These are phyloP conservation scores for Aschersonia sp. DNA, from an alignment of 2,329 filamentous ascomycete species.

Conservation along the genomic window DNA sequence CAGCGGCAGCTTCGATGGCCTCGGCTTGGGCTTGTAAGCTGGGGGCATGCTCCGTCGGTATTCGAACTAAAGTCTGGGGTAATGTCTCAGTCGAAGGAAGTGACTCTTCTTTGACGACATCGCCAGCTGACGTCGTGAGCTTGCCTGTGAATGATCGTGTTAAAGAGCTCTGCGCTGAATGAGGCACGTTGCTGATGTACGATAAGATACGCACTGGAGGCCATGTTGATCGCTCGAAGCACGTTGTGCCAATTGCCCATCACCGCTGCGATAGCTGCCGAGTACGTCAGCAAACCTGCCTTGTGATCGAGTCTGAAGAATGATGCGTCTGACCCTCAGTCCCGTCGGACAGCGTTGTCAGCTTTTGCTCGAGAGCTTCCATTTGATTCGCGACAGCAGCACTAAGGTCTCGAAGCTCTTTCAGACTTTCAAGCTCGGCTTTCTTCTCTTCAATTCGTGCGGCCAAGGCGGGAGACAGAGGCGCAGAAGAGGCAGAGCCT, in stretches of 20 bases:
- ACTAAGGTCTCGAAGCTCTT: slow-evolving; percentile 64
- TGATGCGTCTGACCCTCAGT: slow-evolving; percentile 49
- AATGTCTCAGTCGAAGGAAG: slow-evolving; percentile 33
- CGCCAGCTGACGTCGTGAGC: slow-evolving; percentile 45
- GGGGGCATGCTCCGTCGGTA: slow-evolving; percentile 66
- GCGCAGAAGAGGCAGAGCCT: slow-evolving; percentile 29
- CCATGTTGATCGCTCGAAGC: slow-evolving; percentile 72
- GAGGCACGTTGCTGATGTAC: too few species aligned
- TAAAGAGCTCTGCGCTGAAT: neutral
- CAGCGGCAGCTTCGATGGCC: slow-evolving; percentile 27
- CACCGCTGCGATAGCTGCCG: slow-evolving; percentile 64
- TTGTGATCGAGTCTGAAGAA: neutral
- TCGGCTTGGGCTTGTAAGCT: slow-evolving; percentile 47
- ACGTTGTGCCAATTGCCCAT: slow-evolving; percentile 83
- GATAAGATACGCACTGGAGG: slow-evolving; percentile 45
- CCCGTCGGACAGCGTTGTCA: slow-evolving; percentile 63
- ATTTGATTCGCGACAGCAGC: slow-evolving; percentile 68
- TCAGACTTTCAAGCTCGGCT: slow-evolving; percentile 64
- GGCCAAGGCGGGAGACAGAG: slow-evolving; percentile 55
- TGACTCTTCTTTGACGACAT: slow-evolving; percentile 14
- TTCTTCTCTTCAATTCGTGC: slow-evolving; percentile 77
- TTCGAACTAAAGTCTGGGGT: slow-evolving; percentile 71
- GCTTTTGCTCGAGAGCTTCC: slow-evolving; percentile 65
- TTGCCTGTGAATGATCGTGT: slow-evolving; percentile 37
- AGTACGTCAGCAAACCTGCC: slow-evolving; percentile 8